phyloP scores from a whole-genome alignment of 2,329 filamentous ascomycete species.

The Diatrype stigma region DNA sequence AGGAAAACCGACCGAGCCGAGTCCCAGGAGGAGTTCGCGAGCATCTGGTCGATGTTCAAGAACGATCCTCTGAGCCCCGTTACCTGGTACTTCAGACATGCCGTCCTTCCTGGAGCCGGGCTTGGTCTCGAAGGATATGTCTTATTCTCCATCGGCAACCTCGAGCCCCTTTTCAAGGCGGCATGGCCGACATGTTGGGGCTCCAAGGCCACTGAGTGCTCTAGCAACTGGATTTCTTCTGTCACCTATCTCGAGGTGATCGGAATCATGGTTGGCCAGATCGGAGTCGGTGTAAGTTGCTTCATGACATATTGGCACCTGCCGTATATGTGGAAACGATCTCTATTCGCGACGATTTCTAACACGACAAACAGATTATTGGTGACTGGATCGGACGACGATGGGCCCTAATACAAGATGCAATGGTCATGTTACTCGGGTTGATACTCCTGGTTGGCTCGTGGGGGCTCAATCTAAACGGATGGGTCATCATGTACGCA shows the following conservation, averaged over 20 bases:
- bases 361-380: constrained; percentile 38
- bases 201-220: constrained; percentile 57
- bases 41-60: constrained; percentile 77
- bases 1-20: constrained; percentile 68
- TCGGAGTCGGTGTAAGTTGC: constrained; percentile 69
- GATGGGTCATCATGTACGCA: constrained; percentile 96
- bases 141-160: constrained; percentile 92
- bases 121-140: constrained; percentile 93
- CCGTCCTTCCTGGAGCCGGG: constrained; percentile 87
- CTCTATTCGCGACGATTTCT: constrained; percentile 8
- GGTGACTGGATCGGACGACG: constrained; percentile 80
- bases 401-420: constrained; percentile 95
- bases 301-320: not conserved
- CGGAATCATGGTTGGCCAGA: constrained; percentile 93
- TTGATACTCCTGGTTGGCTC: constrained; percentile 86
- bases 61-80: constrained; percentile 79
- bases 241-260: constrained; percentile 90
- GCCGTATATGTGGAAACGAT: not conserved
- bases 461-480: constrained; percentile 82
- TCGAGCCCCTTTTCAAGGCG: constrained; percentile 74
- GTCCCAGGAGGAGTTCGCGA: constrained; percentile 59
- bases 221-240: constrained; percentile 73
- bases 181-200: constrained; percentile 80
- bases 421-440: constrained; percentile 89
- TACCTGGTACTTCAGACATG: constrained; percentile 84